Base-by-base conservation (phyloP, 169 alveolate species). In the Plasmodium yoelii region DNA sequence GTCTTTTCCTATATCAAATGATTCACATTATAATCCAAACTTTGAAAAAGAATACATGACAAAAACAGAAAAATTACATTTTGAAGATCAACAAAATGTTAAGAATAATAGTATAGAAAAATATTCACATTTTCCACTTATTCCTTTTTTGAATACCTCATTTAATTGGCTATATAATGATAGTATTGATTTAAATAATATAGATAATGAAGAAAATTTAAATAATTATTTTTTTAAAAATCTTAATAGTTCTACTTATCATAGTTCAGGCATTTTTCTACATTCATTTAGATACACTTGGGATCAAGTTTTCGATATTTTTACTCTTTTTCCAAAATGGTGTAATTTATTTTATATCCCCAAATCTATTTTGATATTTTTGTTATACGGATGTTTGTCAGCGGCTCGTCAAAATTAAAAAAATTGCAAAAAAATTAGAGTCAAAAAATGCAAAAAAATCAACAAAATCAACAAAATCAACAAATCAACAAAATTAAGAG, bases 1-100 rank as follows among this genome's bases (percentile, higher is more conserved):
- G 28, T 99, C 99, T 0, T 95, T 93, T 80, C 99, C 99, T 10
- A 98, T 98, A 70, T 94, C 96, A 3, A 94, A 94, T 61, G 96
- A 94, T 77, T 12, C 77, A 6, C 87, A 91, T 39, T 94, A 94
- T 77, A 92, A 92, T 42, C 75, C 90, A 34, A 89, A 71, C 5
- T 67, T 75, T 24, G 89, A 73, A 18, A 53, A 87, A 26, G 93
- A 86, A 39, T 87, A 93, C 49, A 73, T 68, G 73, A 63, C 49
- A 5, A 92, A 93, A 22, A 92, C 91, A 39, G 70, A 53, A 34
- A 64, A 72, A 5, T 46, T 93, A 19, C 93, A 94, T 18, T 84
- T 71, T 39, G 87, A 89, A 10, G 90, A 91, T 55, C 73, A 84
- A 53, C 70, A 1, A 89, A 88, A 13, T 65, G 63, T 9, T 47